Base-by-base conservation (phyloP, 2,329 filamentous ascomycete species). In the Albophoma yamanashiensis region DNA sequence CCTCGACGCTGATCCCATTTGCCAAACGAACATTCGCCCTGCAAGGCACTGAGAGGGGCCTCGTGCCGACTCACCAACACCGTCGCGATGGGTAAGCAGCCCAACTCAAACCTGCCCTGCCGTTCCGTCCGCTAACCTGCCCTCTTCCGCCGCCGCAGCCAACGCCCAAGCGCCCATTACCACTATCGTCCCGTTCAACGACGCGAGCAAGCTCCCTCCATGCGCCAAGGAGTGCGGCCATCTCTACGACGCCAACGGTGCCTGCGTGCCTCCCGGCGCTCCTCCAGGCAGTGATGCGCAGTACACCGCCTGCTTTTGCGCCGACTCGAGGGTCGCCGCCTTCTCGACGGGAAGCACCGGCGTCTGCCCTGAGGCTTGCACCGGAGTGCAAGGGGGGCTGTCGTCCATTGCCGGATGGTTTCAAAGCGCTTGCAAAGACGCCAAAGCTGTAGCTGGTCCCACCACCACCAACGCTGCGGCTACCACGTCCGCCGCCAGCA, bases 251-350 rank as follows among this genome's bases (percentile, higher is more conserved):
- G 90, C 89, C 61, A 89, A 92, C 68, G 82, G 81, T 55, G 84
- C 79, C 62, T 95, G 91, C 73, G 80, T 88, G 1, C 87, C 88
- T 4, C 82, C 82, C 4, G 78, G 75, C 31, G 77, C 73, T 4
- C 71, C 80, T 6, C 71, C 74, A 8, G 78, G 79, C 57, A 77
- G 79, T 56, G 71, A 80, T 47, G 68, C 72, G 25, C 81, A 78
- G 52, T 90, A 88, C 71, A 78, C 84, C 58, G 77, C 79, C 42
- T 95, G 91, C 74, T 92, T 95, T 76, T 96, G 91, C 75, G 76
- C 79, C 66, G 84, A 88, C 57, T 64, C 78, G 15, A 75, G 80
- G 27, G 79, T 94, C 3, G 75, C 79, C 4, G 72, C 79, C 11
- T 85, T 91, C 60, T 81, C 82, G 39, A 75, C 76, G 14, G 81